phyloP scores from a whole-genome alignment of 2,329 filamentous ascomycete species.

The Pestalotiopsis sp. region DNA sequence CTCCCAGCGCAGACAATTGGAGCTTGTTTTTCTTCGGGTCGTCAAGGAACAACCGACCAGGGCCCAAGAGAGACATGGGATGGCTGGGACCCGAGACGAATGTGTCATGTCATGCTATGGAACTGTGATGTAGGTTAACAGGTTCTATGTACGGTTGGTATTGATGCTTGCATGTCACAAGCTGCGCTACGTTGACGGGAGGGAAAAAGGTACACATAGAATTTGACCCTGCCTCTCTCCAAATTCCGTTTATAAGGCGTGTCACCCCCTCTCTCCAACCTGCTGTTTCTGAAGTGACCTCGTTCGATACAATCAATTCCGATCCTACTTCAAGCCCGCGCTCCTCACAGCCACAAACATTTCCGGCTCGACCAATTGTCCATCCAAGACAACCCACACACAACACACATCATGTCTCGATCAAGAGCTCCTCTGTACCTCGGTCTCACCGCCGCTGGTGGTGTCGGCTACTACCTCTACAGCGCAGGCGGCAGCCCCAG shows the following conservation, averaged over 20 bases:
- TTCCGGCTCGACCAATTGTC: slow-evolving; percentile 1
- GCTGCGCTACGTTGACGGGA: not conserved
- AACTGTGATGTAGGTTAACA: not conserved
- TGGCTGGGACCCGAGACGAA: not conserved
- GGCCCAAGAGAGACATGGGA: not conserved
- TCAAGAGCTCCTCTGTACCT: slow-evolving; percentile 52
- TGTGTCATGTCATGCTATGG: not conserved
- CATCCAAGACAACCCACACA: slow-evolving; percentile 6
- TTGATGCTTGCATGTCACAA: not conserved
- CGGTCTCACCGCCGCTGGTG: slow-evolving; percentile 66
- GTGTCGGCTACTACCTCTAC: slow-evolving; percentile 90
- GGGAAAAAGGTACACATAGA: not conserved
- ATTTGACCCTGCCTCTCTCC: not conserved
- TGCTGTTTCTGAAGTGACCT: not conserved
- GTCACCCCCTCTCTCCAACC: not conserved
- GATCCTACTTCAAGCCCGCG: not conserved
- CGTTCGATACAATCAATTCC: not conserved
- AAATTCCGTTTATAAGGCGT: not conserved
- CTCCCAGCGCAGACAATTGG: not conserved
- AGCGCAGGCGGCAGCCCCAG: slow-evolving; percentile 78
- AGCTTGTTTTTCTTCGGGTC: not conserved
- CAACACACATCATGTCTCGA: slow-evolving; percentile 44
- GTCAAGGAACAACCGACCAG: not conserved
- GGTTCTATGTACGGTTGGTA: not conserved
- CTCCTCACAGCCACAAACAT: not conserved